Conservation (phyloP, 2,329 filamentous ascomycete species). For the Alternaria triticimaculans region DNA sequence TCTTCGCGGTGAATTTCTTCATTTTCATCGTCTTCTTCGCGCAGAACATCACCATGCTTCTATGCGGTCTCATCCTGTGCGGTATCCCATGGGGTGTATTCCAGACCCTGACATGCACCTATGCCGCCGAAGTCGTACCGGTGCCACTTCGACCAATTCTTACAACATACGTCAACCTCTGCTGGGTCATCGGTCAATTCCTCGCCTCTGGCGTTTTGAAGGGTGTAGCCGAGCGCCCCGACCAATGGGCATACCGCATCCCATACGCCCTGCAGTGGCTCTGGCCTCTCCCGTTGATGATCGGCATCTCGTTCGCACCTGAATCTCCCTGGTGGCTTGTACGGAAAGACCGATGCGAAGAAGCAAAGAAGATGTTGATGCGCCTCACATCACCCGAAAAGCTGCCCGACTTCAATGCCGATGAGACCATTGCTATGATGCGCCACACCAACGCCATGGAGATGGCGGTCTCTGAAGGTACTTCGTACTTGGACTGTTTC, state of each 20-base stretch:
- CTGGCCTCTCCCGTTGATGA: slow-evolving; percentile 72
- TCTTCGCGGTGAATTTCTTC: slow-evolving; percentile 37
- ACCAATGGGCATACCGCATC: slow-evolving; percentile 73
- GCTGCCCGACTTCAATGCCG: slow-evolving; percentile 51
- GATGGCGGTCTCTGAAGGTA: slow-evolving; percentile 68
- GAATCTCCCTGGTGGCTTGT: slow-evolving; percentile 79
- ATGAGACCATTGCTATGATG: slow-evolving; percentile 82
- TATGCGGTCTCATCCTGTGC: slow-evolving; percentile 63
- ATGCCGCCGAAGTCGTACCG: slow-evolving; percentile 69
- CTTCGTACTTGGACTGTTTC: slow-evolving; percentile 84
- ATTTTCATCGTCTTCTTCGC: slow-evolving; percentile 49
- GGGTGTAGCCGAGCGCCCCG: slow-evolving; percentile 67
- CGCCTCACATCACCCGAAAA: slow-evolving; percentile 65
- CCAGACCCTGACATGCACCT: slow-evolving; percentile 56
- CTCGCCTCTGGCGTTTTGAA: slow-evolving; percentile 75
- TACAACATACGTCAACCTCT: slow-evolving; percentile 75
- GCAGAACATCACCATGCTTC: slow-evolving; percentile 60
- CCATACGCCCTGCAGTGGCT: slow-evolving; percentile 76
- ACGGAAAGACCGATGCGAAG: slow-evolving; percentile 66
- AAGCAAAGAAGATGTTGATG: slow-evolving; percentile 70
- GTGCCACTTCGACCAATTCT: slow-evolving; percentile 67
- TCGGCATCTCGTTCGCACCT: slow-evolving; percentile 72
- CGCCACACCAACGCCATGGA: slow-evolving; percentile 84
- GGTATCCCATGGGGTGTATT: slow-evolving; percentile 57
- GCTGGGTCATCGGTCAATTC: slow-evolving; percentile 76